Evolutionary conservation across 148 eudicot genomes (phyloP).

Genomic region (Silene conica): DNA sequence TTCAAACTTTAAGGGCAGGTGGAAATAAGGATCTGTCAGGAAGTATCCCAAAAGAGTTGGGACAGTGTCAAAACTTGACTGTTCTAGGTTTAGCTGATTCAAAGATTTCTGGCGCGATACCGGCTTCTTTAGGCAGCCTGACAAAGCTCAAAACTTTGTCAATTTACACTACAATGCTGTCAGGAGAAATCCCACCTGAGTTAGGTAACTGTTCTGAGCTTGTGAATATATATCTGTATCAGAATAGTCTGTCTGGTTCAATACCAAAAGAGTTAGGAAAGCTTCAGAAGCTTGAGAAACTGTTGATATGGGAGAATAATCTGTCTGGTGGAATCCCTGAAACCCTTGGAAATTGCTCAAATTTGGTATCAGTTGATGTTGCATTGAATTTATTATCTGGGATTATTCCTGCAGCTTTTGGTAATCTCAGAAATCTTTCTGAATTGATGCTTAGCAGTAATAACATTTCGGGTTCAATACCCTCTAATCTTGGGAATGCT

Average conservation of each 20-base stretch:
- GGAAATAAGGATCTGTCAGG: conserved; percentile 74
- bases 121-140: conserved; percentile 54
- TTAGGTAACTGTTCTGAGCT: conserved; percentile 80
- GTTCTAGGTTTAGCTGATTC: conserved; percentile 80
- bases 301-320: conserved; percentile 76
- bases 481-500: conserved; percentile 59
- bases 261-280: conserved; percentile 67
- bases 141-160: conserved; percentile 57
- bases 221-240: conserved; percentile 56
- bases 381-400: conserved; percentile 69
- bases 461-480: conserved; percentile 73
- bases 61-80: conserved; percentile 56
- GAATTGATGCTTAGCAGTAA: conserved; percentile 81
- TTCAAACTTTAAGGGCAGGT: conserved; percentile 60
- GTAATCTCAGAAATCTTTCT: conserved; percentile 45
- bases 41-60: conserved; percentile 53
- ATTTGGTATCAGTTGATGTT: conserved; percentile 50
- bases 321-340: conserved; percentile 68
- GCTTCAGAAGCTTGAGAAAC: conserved; percentile 59
- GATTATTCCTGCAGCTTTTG: conserved; percentile 57
- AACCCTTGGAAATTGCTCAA: conserved; percentile 63
- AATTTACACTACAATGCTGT: conserved; percentile 69
- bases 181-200: conserved; percentile 74
- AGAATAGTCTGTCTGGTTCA: conserved; percentile 74
- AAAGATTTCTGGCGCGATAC: conserved; percentile 59